Conservation (phyloP, 1,284 basidiomycete genomes). For the Sparassis latifolia region DNA sequence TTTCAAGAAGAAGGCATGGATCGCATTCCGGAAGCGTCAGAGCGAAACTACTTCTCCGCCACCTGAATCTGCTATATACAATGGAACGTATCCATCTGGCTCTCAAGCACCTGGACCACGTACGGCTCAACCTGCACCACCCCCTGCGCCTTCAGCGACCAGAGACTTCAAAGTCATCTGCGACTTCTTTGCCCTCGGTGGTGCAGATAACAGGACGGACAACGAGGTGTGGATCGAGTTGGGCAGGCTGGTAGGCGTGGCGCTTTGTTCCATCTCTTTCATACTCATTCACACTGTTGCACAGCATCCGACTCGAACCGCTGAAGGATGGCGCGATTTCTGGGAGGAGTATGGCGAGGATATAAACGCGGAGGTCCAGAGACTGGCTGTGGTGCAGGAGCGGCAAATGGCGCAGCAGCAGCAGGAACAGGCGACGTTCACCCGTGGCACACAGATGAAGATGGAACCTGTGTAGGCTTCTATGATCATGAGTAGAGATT, state of each 20-base stretch:
- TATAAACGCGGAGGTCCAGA: conserved; percentile 27
- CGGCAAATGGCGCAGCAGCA: too few species aligned
- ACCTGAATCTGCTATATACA: too few species aligned
- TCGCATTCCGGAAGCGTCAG: conserved; percentile 14
- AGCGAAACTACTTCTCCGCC: background rate
- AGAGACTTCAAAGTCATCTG: conserved; percentile 43
- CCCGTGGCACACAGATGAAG: too few species aligned
- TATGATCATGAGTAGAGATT: too few species aligned
- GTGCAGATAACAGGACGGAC: conserved; percentile 38
- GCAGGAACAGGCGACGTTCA: too few species aligned
- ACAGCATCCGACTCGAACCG: conserved; percentile 43
- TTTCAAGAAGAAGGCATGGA: conserved; percentile 29
- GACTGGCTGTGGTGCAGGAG: conserved; percentile 3
- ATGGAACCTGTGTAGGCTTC: too few species aligned
- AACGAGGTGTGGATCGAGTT: conserved; percentile 40
- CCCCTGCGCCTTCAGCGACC: conserved; percentile 4
- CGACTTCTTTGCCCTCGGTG: conserved; percentile 43
- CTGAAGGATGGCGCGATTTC: conserved; percentile 48
- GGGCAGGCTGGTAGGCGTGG: conserved; percentile 18
- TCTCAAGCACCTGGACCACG: background rate
- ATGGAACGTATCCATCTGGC: too few species aligned
- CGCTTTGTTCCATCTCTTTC: background rate
- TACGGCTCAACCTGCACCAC: background rate
- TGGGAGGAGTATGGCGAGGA: conserved; percentile 39
- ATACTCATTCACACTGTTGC: background rate